Base-by-base conservation (phyloP, 2,329 filamentous ascomycete species). In the Chalaropsis ovoidea region DNA sequence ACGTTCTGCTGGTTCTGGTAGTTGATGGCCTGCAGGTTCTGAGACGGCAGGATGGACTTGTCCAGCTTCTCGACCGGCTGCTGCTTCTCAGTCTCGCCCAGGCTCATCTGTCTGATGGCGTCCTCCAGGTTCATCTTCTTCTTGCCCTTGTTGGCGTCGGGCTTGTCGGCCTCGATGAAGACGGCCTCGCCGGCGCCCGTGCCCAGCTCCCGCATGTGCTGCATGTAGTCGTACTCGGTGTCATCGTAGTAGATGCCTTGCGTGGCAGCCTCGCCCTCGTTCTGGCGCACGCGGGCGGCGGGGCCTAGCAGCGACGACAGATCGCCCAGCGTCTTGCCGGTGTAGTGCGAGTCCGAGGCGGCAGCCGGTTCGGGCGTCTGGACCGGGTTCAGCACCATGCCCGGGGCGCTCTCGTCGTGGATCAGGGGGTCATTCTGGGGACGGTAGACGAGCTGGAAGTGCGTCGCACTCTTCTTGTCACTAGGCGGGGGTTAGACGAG, bases 161-260 rank as follows among this genome's bases (percentile, higher is more conserved):
- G 74, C 13, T 79, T 75, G 63, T 83, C 81, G n/a, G 83, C 81
- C 70, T 96, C 91, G 47, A 99, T 82, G 73, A 95, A 97, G 61
- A 92, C 86, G 39, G 87, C 84, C 65, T 91, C 87, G 39, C 89
- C 89, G 2, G 68, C 68, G 27, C 84, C 84, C 54, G 79, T 76
- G 66, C 86, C 86, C n/a, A 99, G 78, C 71, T 97, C 94, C 65
- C 91, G 88, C 81, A 99, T 79, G 76, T 99, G 94, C 76, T 99
- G 94, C 94, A 99, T 99, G 78, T 99, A 99, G 76, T 99, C 94
- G 77, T 99, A 99, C 72, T 90, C 84, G 69, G 89, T 88, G 76
- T 99, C 94, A 76, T 99, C 95, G 75, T 82, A 99, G 80, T 89
- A 99, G 69, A 99, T 84, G 69, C 94, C 94, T 76, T 96, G 85